phyloP scores from a whole-genome alignment of 768 basidiomycete genomes.

The Hygrocybe punicea region DNA sequence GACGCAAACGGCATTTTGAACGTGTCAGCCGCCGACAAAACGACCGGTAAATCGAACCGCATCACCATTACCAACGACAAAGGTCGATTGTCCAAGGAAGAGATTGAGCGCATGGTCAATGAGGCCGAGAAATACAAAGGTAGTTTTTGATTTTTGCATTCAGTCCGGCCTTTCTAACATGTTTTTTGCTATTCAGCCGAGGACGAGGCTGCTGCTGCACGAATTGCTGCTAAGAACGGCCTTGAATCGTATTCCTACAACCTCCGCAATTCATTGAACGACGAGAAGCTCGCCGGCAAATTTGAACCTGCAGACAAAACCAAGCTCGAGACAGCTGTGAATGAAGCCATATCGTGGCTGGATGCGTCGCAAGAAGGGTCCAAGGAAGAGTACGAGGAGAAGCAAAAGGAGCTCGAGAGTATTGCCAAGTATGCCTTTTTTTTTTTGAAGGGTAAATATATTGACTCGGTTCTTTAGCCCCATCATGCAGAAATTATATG shows the following conservation, averaged over 20 bases:
- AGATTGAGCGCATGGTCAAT: slow-evolving; percentile 95
- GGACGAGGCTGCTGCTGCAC: slow-evolving; percentile 81
- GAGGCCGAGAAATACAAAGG: slow-evolving; percentile 94
- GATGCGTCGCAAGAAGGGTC: slow-evolving; percentile 84
- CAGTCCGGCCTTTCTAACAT: too few relatives aligned
- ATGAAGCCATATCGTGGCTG: slow-evolving; percentile 83
- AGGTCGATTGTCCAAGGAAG: slow-evolving; percentile 94
- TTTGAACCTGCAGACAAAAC: slow-evolving; percentile 83
- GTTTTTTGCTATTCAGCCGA: slow-evolving; percentile 48
- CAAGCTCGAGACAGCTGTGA: slow-evolving; percentile 76
- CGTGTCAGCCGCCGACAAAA: slow-evolving; percentile 94
- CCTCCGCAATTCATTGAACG: slow-evolving; percentile 82
- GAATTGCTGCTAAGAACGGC: slow-evolving; percentile 84
- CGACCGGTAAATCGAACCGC: slow-evolving; percentile 91
- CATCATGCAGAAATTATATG: slow-evolving; percentile 73
- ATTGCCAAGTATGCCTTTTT: slow-evolving; percentile 55
- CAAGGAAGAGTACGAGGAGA: slow-evolving; percentile 90
- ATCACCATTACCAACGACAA: slow-evolving; percentile 97
- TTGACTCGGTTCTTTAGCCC: slow-evolving; percentile 33
- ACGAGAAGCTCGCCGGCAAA: slow-evolving; percentile 84
- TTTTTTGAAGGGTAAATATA: neutral
- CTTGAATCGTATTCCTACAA: slow-evolving; percentile 96
- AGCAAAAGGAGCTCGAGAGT: slow-evolving; percentile 89
- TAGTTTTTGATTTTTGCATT: slow-evolving; percentile 29
- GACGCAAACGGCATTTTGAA: slow-evolving; percentile 96